Percentiles rank a stretch among this genome's conserved stretches.
These are phyloP conservation scores for Candida loeiensis DNA, from an alignment of 805 yeast genomes.

Conservation along the genomic window DNA sequence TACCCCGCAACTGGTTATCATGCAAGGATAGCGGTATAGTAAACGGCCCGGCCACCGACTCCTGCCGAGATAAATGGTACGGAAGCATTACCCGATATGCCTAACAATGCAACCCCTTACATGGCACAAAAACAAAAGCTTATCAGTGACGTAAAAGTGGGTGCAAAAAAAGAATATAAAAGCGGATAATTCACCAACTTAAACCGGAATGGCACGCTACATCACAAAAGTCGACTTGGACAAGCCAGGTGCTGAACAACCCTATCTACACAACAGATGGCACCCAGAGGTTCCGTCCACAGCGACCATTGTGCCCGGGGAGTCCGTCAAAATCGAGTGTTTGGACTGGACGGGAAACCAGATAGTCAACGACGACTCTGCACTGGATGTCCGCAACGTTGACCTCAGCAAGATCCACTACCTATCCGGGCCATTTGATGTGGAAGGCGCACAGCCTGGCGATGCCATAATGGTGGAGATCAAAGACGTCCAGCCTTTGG, in stretches of 20 bases:
- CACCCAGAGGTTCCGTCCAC: slow-evolving; percentile 49
- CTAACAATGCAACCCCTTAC: no score
- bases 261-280: slow-evolving; percentile 50
- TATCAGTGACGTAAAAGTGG: not conserved
- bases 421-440: slow-evolving; percentile 46
- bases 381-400: slow-evolving; percentile 45
- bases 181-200: no score
- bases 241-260: slow-evolving; percentile 45
- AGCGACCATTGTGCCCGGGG: slow-evolving; percentile 38
- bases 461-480: slow-evolving; percentile 49
- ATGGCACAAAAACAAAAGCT: not conserved
- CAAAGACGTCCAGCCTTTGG: slow-evolving; percentile 50
- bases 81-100: no score
- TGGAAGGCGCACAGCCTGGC: slow-evolving; percentile 45
- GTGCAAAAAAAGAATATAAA: slow-evolving; percentile 1
- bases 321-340: slow-evolving; percentile 46
- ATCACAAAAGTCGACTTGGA: slow-evolving; percentile 37
- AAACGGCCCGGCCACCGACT: not conserved
- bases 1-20: no score
- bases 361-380: slow-evolving; percentile 43
- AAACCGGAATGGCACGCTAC: slow-evolving; percentile 8
- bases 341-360: slow-evolving; percentile 57
- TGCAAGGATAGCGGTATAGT: no score
- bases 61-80: not conserved
- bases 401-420: slow-evolving; percentile 47